phyloP scores from a whole-genome alignment of 805 yeast genomes.

The Candida methanosorbosa region DNA sequence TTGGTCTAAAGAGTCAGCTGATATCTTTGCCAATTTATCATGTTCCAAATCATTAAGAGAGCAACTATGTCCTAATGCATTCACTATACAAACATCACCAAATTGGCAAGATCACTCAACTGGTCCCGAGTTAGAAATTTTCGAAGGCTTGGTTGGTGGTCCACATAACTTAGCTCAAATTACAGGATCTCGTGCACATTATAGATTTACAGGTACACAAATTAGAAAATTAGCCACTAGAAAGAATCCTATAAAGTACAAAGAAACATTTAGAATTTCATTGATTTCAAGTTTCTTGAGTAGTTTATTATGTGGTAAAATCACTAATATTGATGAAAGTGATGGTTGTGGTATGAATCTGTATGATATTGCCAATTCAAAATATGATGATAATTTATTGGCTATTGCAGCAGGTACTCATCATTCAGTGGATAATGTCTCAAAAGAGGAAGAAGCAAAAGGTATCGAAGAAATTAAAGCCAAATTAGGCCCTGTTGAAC shows the following conservation, averaged over 20 bases:
- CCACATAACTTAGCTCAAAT: slow-evolving; percentile 46
- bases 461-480: slow-evolving; percentile 33
- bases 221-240: slow-evolving; percentile 62
- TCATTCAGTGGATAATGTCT: slow-evolving; percentile 29
- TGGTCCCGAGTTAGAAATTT: slow-evolving; percentile 49
- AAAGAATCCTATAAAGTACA: slow-evolving; percentile 41
- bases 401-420: slow-evolving; percentile 46
- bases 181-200: slow-evolving; percentile 85
- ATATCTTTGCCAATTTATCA: slow-evolving; percentile 30
- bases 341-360: slow-evolving; percentile 94
- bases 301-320: slow-evolving; percentile 55
- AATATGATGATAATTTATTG: slow-evolving; percentile 50
- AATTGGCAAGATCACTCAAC: slow-evolving; percentile 97
- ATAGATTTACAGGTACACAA: slow-evolving; percentile 89
- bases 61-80: slow-evolving; percentile 42
- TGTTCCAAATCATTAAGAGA: slow-evolving; percentile 27
- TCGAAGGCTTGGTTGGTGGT: slow-evolving; percentile 60
- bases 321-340: slow-evolving; percentile 63
- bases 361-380: slow-evolving; percentile 54
- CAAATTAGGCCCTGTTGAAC: slow-evolving; percentile 47
- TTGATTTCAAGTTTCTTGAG: slow-evolving; percentile 75
- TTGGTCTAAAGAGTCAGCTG: slow-evolving; percentile 49
- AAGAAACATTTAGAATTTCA: slow-evolving; percentile 52
- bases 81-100: slow-evolving; percentile 62
- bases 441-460: slow-evolving; percentile 12